Evolutionary conservation across 1,284 basidiomycete genomes (phyloP), one percentile per base, ranked within the genome.

Genomic region (Vanrija sp.): DNA sequence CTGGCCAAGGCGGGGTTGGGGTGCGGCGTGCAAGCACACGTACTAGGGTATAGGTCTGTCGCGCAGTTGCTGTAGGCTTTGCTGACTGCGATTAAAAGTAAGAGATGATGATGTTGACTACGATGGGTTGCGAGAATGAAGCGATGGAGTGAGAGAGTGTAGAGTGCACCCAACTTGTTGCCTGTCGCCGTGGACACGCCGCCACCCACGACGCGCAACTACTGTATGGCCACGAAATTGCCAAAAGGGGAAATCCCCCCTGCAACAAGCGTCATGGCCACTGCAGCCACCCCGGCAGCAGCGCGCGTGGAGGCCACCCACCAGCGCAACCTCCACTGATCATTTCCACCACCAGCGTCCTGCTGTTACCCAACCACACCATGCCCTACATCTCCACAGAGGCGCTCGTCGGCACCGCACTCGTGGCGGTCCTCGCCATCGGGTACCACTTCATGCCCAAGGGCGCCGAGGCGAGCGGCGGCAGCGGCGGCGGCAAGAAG

Each of bases 341-440:
- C 25, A 16, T 25, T 18, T 8, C 21, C 23, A 46, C 46, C 51
- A 40, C 25, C 38, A 34, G 10, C 21, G n/a, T 21, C 40, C 15
- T 9, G 38, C 29, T 46, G 14, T 23, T n/a, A 19, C 52, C 43
- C 26, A 38, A 16, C 39, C 18, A 14, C 49, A 12, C 21, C 52
- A 75, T 75, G 73, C 73, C 73, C 23, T 72, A 75, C 60, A 71
- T 75, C 50, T 74, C 73, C 1, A 73, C 69, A 45, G 73, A 75
- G 53, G 72, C 68, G 6, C 64, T 74, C 14, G 59, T 73, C 8
- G 72, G 69, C 6, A 69, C 60, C 5, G 68, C 61, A 0, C 63
- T 75, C 3, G 47, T 75, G 25, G 61, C 68, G 16, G 58, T 69
- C 21, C 60, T 75, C 14, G 68, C 66, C 6, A 38, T 72, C 5